Percentiles rank a stretch among this genome's conserved stretches.
phyloP scores from a whole-genome alignment of 192 early-diverging fungal genomes.

The Globomyces pollinis-pini region DNA sequence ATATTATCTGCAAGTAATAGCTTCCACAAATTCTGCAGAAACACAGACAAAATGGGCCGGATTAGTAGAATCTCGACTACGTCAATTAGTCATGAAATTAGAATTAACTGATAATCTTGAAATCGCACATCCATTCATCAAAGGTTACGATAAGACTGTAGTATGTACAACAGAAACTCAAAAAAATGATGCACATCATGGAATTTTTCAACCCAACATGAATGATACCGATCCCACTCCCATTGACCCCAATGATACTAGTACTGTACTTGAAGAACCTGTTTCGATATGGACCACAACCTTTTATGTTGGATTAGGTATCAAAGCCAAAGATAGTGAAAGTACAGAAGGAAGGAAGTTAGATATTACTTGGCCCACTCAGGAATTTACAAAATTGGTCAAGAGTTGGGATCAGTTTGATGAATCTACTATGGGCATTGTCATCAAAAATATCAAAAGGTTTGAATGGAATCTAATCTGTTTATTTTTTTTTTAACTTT shows the following conservation, averaged over 20 bases:
- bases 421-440: constrained; percentile 56
- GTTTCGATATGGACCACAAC: constrained; percentile 58
- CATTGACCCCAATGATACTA: too few relatives aligned
- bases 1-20: constrained; percentile 85
- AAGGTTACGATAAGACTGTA: constrained; percentile 68
- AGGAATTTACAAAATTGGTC: constrained; percentile 76
- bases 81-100: constrained; percentile 78
- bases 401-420: constrained; percentile 76
- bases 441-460: constrained; percentile 46
- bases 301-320: constrained; percentile 83
- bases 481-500: too few relatives aligned
- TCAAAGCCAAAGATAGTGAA: constrained; percentile 50
- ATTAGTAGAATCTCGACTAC: constrained; percentile 83
- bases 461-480: too few relatives aligned
- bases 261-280: constrained; percentile 7
- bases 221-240: constrained; percentile 19
- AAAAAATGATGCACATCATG: constrained; percentile 56
- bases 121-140: constrained; percentile 85
- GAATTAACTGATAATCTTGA: constrained; percentile 65
- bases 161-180: constrained; percentile 61
- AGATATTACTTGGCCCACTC: constrained; percentile 73
- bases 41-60: constrained; percentile 76
- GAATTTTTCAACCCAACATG: constrained; percentile 31
- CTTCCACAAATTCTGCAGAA: constrained; percentile 64
- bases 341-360: constrained; percentile 50